These are phyloP conservation scores for Macrophomina pseudophaseolina DNA, from an alignment of 2,329 filamentous ascomycete genomes.

Conservation along the genomic window DNA sequence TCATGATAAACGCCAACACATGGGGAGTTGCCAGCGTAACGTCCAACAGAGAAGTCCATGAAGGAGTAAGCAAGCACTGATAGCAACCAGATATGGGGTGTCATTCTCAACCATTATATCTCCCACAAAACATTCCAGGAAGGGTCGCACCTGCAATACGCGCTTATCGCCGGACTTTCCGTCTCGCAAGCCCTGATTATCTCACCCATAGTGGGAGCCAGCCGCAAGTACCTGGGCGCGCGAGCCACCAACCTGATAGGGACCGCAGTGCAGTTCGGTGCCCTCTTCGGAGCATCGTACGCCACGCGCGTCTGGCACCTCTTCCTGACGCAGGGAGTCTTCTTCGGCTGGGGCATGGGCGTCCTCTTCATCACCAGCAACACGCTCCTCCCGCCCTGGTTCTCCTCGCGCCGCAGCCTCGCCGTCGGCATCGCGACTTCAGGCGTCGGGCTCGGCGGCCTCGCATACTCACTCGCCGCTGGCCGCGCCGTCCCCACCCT, in stretches of 20 bases:
- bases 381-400: constrained; percentile 47
- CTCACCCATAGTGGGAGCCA: constrained; percentile 33
- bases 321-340: constrained; percentile 39
- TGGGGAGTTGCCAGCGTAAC: constrained; percentile 37
- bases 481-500: constrained; percentile 37
- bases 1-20: constrained; percentile 39
- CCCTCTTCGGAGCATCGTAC: constrained; percentile 41
- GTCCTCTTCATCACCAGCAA: constrained; percentile 42
- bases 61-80: too few relatives aligned
- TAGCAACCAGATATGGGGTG: not conserved
- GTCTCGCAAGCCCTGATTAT: constrained; percentile 36
- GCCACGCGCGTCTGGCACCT: constrained; percentile 42
- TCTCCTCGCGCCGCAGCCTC: constrained; percentile 40
- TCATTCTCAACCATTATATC: constrained; percentile 18
- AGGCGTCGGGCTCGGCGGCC: constrained; percentile 43
- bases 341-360: constrained; percentile 44
- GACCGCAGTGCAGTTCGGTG: constrained; percentile 35
- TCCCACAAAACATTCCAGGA: not conserved
- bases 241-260: constrained; percentile 36
- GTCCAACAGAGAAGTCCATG: not conserved
- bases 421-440: constrained; percentile 43
- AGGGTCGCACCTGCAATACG: constrained; percentile 39
- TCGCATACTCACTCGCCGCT: constrained; percentile 36
- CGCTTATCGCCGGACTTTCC: constrained; percentile 43
- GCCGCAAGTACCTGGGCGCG: constrained; percentile 29